These are phyloP conservation scores for Calamus simplicifolius DNA, from an alignment of 176 grass and related monocot genomes.

Conservation along the genomic window DNA sequence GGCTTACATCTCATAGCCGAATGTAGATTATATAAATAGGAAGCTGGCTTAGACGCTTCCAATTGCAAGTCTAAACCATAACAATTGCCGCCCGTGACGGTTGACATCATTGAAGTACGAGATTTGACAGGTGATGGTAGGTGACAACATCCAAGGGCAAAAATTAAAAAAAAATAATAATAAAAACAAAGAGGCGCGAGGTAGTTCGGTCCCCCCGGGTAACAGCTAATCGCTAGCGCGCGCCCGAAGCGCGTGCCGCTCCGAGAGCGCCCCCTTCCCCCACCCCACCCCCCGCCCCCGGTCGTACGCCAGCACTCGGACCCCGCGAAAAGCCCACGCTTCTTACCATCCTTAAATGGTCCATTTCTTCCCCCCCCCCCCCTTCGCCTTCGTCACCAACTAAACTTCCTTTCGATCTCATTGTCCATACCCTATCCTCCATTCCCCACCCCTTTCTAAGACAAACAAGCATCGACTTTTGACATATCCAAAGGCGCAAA, in stretches of 20 bases:
- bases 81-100: no score
- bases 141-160: no score
- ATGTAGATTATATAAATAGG: no score
- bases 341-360: constrained; percentile 35
- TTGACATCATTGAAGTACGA: no score
- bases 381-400: constrained; percentile 2
- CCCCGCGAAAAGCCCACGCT: constrained; percentile 42
- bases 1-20: no score
- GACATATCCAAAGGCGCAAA: background rate
- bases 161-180: no score
- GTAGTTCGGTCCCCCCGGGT: constrained; percentile 20
- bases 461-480: background rate
- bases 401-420: constrained; percentile 3
- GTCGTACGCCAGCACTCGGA: background rate
- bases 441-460: background rate
- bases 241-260: constrained; percentile 41
- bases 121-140: no score
- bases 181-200: no score
- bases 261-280: background rate
- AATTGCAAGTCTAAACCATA: no score
- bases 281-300: background rate
- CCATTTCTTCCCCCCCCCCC: background rate
- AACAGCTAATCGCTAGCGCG: constrained; percentile 60
- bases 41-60: no score
- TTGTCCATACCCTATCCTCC: constrained; percentile 4